Conservation (phyloP, 2,329 filamentous ascomycete species). For the Sclerotinia glacialis region DNA sequence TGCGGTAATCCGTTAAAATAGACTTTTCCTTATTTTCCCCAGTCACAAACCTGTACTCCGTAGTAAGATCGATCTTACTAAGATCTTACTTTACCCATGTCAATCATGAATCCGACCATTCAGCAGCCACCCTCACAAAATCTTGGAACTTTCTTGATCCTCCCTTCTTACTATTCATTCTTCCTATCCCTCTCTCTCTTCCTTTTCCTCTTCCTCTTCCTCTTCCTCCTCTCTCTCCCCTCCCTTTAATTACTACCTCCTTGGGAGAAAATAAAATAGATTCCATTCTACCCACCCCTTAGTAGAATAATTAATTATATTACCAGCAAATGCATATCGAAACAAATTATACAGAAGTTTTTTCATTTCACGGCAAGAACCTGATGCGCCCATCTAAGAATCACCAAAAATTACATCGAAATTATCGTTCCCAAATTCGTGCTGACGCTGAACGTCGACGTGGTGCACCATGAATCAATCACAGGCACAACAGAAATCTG, state of each 20-base stretch:
- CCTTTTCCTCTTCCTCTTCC: neutral
- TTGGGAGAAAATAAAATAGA: neutral
- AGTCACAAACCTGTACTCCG: too few relatives aligned
- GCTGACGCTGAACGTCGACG: constrained; percentile 40
- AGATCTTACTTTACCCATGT: too few relatives aligned
- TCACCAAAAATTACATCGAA: constrained; percentile 39
- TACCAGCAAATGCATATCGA: constrained; percentile 40
- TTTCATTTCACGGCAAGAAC: constrained; percentile 29
- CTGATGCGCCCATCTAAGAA: constrained; percentile 38
- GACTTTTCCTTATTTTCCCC: too few relatives aligned
- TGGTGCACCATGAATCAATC: constrained; percentile 33
- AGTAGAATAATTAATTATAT: neutral
- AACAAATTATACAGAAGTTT: constrained; percentile 28
- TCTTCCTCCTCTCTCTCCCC: neutral
- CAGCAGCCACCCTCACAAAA: neutral
- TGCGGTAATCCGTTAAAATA: neutral
- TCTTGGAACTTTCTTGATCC: constrained; percentile 12
- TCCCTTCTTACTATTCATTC: neutral
- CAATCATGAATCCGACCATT: too few relatives aligned
- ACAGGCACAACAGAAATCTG: constrained; percentile 28
- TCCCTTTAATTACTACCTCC: constrained; percentile 1
- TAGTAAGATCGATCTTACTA: too few relatives aligned
- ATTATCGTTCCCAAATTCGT: constrained; percentile 39
- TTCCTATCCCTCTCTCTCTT: neutral
- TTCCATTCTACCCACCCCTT: neutral